phyloP scores from a whole-genome alignment of 208 protist genomes.

The Endotrypanum monterogeii region DNA sequence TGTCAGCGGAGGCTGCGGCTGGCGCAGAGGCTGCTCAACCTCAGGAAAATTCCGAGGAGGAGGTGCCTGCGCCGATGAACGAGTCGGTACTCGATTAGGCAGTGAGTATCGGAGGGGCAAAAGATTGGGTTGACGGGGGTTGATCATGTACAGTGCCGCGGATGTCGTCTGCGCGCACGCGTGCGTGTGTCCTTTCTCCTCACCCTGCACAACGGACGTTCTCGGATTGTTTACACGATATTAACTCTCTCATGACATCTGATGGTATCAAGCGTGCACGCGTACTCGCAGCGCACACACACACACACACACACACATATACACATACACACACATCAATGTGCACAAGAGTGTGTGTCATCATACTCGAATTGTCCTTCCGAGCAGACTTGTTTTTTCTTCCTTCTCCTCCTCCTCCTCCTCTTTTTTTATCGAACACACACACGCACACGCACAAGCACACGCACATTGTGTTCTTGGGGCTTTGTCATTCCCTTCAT shows the following conservation, averaged over 20 bases:
- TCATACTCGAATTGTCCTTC: not conserved
- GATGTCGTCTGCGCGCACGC: not conserved
- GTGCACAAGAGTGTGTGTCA: not conserved
- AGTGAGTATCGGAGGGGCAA: not conserved
- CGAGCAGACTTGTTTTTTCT: not conserved
- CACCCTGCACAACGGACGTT: not conserved
- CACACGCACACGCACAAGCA: not conserved
- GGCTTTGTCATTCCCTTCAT: not conserved
- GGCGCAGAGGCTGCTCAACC: conserved; percentile 13
- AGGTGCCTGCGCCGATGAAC: conserved; percentile 23
- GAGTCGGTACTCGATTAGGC: conserved; percentile 43
- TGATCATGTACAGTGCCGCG: not conserved
- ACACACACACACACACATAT: not conserved
- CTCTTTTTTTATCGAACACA: not conserved
- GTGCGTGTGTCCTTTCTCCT: conserved; percentile 13
- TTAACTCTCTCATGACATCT: not conserved
- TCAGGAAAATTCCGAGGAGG: conserved; percentile 23
- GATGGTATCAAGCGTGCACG: not conserved
- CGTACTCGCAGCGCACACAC: not conserved
- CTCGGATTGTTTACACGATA: not conserved
- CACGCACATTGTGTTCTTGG: not conserved
- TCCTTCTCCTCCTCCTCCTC: not conserved
- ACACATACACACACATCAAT: too few relatives aligned
- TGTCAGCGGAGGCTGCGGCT: conserved; percentile 18
- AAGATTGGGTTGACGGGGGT: not conserved